Conservation (phyloP, 805 yeast species). For the Cyberlindnera sargentensis region DNA sequence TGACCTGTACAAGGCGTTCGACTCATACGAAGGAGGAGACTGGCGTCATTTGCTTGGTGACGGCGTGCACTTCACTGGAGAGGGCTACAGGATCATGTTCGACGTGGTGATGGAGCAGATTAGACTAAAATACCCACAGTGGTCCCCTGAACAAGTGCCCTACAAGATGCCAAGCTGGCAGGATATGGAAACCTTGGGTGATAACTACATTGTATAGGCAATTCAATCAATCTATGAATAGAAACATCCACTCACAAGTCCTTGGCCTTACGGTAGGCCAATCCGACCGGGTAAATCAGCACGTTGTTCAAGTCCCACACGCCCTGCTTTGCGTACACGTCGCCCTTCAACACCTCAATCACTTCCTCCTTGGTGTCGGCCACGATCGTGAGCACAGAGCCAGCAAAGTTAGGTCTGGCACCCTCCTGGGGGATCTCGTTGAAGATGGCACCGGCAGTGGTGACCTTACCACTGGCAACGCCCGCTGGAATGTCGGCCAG, state of each 20-base stretch:
- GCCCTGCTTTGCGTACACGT: conserved; percentile 55
- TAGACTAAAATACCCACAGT: conserved; percentile 38
- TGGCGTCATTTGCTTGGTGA: conserved; percentile 39
- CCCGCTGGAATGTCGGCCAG: conserved; percentile 38
- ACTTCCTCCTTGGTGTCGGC: conserved; percentile 65
- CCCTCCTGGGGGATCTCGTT: conserved; percentile 36
- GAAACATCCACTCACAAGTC: conserved; percentile 10
- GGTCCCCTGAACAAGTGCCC: conserved; percentile 34
- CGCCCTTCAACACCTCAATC: conserved; percentile 53
- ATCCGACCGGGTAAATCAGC: conserved; percentile 47
- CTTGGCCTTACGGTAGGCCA: conserved; percentile 38
- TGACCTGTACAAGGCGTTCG: conserved; percentile 43
- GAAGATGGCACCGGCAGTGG: conserved; percentile 47
- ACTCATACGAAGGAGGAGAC: conserved; percentile 26
- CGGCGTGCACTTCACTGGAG: conserved; percentile 56
- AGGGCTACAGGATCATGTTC: conserved; percentile 44
- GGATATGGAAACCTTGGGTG: conserved; percentile 22
- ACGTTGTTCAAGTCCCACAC: conserved; percentile 71
- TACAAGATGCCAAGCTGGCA: conserved; percentile 35
- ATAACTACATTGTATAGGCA: neutral
- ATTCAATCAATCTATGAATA: neutral
- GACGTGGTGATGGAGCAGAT: conserved; percentile 37
- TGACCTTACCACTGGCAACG: conserved; percentile 37
- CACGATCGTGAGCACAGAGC: conserved; percentile 54
- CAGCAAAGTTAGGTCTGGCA: conserved; percentile 48